Percentiles rank a stretch among this genome's conserved stretches.
phyloP scores from a whole-genome alignment of 1,284 basidiomycete species.

The Taiwanofungus camphoratus region DNA sequence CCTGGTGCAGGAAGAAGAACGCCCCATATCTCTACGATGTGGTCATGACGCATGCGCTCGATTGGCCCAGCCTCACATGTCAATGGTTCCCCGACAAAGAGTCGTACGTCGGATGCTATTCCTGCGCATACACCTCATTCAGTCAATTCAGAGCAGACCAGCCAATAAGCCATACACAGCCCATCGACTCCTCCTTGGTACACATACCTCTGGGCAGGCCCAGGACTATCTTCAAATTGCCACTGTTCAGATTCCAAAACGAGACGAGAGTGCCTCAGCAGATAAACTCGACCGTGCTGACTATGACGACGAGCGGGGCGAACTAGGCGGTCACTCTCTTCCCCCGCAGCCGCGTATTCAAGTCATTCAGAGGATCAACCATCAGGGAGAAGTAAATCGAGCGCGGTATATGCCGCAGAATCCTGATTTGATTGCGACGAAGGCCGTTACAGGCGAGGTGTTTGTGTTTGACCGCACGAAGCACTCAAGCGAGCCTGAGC shows the following conservation, averaged over 20 bases:
- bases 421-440: constrained; percentile 94
- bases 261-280: constrained; percentile 49
- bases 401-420: constrained; percentile 99
- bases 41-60: constrained; percentile 95
- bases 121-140: constrained; percentile 2
- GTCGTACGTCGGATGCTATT: constrained; percentile 48
- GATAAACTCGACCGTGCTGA: constrained; percentile 74
- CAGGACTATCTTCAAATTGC: constrained; percentile 98
- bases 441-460: constrained; percentile 87
- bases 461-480: constrained; percentile 96
- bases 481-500: constrained; percentile 89
- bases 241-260: constrained; percentile 88
- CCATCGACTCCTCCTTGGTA: constrained; percentile 93
- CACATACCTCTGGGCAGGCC: constrained; percentile 94
- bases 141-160: constrained; percentile 42
- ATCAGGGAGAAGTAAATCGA: constrained; percentile 94
- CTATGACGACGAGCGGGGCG: constrained; percentile 93
- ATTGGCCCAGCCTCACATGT: constrained; percentile 97
- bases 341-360: constrained; percentile 78
- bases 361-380: constrained; percentile 93
- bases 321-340: constrained; percentile 82
- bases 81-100: constrained; percentile 99
- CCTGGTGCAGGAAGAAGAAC: constrained; percentile 82
- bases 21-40: constrained; percentile 96
- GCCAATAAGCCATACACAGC: constrained; percentile 87